Conservation (phyloP, 768 basidiomycete genomes). For the Collybia sordida region DNA sequence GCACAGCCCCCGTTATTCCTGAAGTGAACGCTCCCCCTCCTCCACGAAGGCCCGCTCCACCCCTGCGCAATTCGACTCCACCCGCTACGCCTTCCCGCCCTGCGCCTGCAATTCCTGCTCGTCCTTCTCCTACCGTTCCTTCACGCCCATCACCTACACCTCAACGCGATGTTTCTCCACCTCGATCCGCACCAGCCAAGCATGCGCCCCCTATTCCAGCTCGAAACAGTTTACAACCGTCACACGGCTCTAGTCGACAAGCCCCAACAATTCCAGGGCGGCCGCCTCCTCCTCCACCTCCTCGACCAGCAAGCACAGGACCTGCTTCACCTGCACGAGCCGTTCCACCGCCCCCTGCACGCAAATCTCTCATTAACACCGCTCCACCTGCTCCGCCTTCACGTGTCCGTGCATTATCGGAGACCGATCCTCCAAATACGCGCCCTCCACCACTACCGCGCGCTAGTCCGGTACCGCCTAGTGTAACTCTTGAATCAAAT, state of each 20-base stretch:
- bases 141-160: slow-evolving; percentile 35
- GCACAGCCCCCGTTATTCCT: slow-evolving; percentile 32
- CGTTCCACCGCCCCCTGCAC: slow-evolving; percentile 38
- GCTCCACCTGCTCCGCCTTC: slow-evolving; percentile 32
- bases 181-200: slow-evolving; percentile 16
- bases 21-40: slow-evolving; percentile 34
- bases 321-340: slow-evolving; percentile 27
- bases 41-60: slow-evolving; percentile 40
- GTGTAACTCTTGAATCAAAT: neutral
- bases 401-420: slow-evolving; percentile 45
- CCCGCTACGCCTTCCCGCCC: slow-evolving; percentile 37
- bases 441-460: slow-evolving; percentile 31
- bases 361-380: slow-evolving; percentile 28
- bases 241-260: slow-evolving; percentile 10
- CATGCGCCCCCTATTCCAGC: slow-evolving; percentile 29
- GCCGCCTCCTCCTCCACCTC: slow-evolving; percentile 36
- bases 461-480: slow-evolving; percentile 25
- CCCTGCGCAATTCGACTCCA: slow-evolving; percentile 29
- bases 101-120: slow-evolving; percentile 39
- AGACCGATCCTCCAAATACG: slow-evolving; percentile 32
- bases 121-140: slow-evolving; percentile 25
- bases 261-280: slow-evolving; percentile 33
- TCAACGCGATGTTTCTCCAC: slow-evolving; percentile 28
- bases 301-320: slow-evolving; percentile 34
- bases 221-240: slow-evolving; percentile 15